Evolutionary conservation across 768 basidiomycete genomes (phyloP).

Genomic region (Boletus rubropictus): DNA sequence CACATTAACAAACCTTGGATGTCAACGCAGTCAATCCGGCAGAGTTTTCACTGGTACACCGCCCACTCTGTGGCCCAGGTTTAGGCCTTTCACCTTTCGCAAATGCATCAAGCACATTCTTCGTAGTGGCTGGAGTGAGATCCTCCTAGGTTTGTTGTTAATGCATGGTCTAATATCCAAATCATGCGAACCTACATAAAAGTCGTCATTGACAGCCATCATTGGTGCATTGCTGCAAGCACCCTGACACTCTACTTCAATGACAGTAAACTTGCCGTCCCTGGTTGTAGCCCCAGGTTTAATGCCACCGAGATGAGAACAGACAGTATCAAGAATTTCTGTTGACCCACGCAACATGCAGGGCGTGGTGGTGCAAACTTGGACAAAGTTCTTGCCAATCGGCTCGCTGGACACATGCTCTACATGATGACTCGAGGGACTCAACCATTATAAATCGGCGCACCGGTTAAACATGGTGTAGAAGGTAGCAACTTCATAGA

Average conservation of each 20-base stretch:
- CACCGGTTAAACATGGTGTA: slow-evolving; percentile 99
- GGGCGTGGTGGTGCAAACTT: slow-evolving; percentile 98
- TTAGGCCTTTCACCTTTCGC: slow-evolving; percentile 80
- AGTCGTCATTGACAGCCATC: slow-evolving; percentile 94
- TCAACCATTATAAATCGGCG: slow-evolving; percentile 16
- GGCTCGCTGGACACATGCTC: slow-evolving; percentile 59
- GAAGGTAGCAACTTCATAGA: slow-evolving; percentile 98
- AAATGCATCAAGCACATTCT: slow-evolving; percentile 75
- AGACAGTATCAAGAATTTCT: slow-evolving; percentile 81
- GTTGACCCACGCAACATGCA: slow-evolving; percentile 94
- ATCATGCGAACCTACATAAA: slow-evolving; percentile 63
- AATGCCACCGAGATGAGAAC: slow-evolving; percentile 75
- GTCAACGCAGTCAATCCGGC: slow-evolving; percentile 80
- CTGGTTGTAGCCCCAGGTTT: slow-evolving; percentile 88
- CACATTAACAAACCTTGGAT: slow-evolving; percentile 49
- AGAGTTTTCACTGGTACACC: slow-evolving; percentile 88
- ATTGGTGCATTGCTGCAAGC: slow-evolving; percentile 98
- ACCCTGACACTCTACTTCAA: slow-evolving; percentile 98
- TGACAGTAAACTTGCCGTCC: slow-evolving; percentile 94
- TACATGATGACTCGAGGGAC: background rate
- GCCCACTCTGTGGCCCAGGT: slow-evolving; percentile 87
- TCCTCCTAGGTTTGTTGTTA: slow-evolving; percentile 57
- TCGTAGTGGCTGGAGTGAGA: slow-evolving; percentile 69
- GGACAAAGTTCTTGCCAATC: slow-evolving; percentile 89
- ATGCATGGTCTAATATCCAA: background rate